Evolutionary conservation across 73 alveolate species (phyloP), one percentile per base, ranked within the genome.

Genomic region (Symbiodinium natans): DNA sequence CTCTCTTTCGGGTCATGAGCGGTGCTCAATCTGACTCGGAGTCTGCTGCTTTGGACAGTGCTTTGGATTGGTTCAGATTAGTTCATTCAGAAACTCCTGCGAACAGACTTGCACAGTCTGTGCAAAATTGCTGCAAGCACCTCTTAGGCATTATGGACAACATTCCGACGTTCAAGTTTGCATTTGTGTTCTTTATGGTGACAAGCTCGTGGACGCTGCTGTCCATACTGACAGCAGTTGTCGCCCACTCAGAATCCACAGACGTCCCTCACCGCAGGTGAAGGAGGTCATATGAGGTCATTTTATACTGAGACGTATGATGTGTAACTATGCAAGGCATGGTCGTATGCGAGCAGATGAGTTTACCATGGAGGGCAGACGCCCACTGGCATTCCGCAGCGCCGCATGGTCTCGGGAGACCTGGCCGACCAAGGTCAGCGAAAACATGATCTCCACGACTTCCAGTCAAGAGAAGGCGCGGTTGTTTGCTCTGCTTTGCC

Each of bases 81-180:
- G n/a, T n/a, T n/a, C n/a, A n/a, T n/a, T 46, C 59, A 13, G 13
- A 46, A 46, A 46, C 59, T 9, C 13, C 21, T 46, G 21, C 59
- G 6, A 46, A 9, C 13, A 9, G 6, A 13, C 19, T 25, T 23
- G 38, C 33, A 2, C 11, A 17, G 41, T 34, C n/a, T 77, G 27
- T 77, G 25, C 89, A 82, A 38, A 40, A 31, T 83, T 23, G 15
- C 31, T 82, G 39, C 80, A 74, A 29, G 93, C 93, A 0, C 80
- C 93, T 4, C 34, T 21, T 63, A 84, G 95, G 85, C 54, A 88
- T 88, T 46, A 88, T 88, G 95, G 80, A 75, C 85, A 88, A 68
- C 86, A 88, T 88, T 83, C 95, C 95, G 85, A 88, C 95, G 86
- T 88, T 88, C 95, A 88, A 88, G 82, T 88, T 88, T 41, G 95